Evolutionary conservation across 106 monocot species (phyloP), one percentile per base, ranked within the genome.

Genomic region (Acanthochlamys bracteata): DNA sequence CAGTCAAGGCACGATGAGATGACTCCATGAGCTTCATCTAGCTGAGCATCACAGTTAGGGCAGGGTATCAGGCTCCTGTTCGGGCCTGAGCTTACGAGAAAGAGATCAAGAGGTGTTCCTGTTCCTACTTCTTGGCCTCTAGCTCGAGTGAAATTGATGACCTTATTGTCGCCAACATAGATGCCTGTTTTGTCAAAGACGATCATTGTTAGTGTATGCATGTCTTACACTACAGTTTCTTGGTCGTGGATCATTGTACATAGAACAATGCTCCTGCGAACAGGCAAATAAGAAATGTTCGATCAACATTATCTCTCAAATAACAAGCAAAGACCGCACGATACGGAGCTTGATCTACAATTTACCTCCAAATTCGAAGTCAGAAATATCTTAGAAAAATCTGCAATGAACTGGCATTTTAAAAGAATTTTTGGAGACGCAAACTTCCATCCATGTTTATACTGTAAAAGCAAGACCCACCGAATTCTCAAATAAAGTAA

Each of bases 81-180:
- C 11, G 77, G 84, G 13, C 42, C 71, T 15, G 85, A 85, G 59
- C 82, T 90, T 40, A 79, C n/a, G 17, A 85, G 79, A 27, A 84
- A 16, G 24, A 75, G 0, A 52, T 90, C 89, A 0, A 85, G 53
- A 8, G 67, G 45, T 0, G 89, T 90, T 41, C 89, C 85, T 3
- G 89, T 90, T 11, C 89, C 89, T 7, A 90, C 75, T 69, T 90
- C 89, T 65, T 90, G 76, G 20, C 82, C 85, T 54, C 57, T 55
- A 16, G 73, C 82, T 79, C 89, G 67, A 0, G 89, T 90, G 27
- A 90, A 90, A 60, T 90, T 82, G 51, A 89, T 82, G 26, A 89
- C 89, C 65, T 70, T 90, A 24, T 82, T 27, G 4, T 90, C 76
- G 11, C 89, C 85, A n/a, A 80, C 64, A 25, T 77, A 90, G 27